Conservation (phyloP, 2,329 filamentous ascomycete species). For the Thelonectria blattea region DNA sequence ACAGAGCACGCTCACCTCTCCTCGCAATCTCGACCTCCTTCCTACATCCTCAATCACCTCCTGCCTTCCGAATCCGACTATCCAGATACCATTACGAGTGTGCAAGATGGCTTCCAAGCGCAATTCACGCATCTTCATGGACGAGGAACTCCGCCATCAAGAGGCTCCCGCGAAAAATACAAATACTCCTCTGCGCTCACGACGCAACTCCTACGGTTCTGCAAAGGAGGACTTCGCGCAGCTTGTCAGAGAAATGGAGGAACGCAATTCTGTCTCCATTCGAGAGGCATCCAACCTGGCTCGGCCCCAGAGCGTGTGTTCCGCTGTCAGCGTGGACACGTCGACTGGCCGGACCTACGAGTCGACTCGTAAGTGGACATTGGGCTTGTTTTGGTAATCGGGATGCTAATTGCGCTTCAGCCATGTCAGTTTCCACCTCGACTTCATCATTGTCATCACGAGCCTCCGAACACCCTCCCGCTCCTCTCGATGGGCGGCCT, state of each 20-base stretch:
- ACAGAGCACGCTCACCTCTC: not conserved
- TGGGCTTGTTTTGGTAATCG: not conserved
- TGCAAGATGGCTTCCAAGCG: slow-evolving; percentile 33
- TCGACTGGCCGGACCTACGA: slow-evolving; percentile 26
- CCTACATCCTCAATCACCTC: not conserved
- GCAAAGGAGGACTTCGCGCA: slow-evolving; percentile 38
- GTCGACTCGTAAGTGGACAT: slow-evolving; percentile 27
- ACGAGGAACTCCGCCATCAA: slow-evolving; percentile 23
- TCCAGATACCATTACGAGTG: not conserved
- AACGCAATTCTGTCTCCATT: slow-evolving; percentile 21
- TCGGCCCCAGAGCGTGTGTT: slow-evolving; percentile 27
- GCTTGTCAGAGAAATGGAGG: slow-evolving; percentile 32
- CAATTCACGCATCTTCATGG: slow-evolving; percentile 30
- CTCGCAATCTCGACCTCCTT: not conserved
- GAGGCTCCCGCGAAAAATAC: slow-evolving; percentile 21
- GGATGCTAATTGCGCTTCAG: slow-evolving; percentile 23
- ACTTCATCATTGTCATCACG: slow-evolving; percentile 22
- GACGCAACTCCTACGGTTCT: slow-evolving; percentile 41
- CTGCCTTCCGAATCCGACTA: not conserved
- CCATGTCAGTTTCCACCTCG: slow-evolving; percentile 26
- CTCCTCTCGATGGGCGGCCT: slow-evolving; percentile 50
- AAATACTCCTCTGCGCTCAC: slow-evolving; percentile 35
- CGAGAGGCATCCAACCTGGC: slow-evolving; percentile 26
- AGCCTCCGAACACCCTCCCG: slow-evolving; percentile 27
- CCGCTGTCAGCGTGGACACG: slow-evolving; percentile 20